Percentiles rank a stretch among this genome's conserved stretches.
phyloP scores from a whole-genome alignment of 2,329 filamentous ascomycete species.

The Rutstroemia sp. region DNA sequence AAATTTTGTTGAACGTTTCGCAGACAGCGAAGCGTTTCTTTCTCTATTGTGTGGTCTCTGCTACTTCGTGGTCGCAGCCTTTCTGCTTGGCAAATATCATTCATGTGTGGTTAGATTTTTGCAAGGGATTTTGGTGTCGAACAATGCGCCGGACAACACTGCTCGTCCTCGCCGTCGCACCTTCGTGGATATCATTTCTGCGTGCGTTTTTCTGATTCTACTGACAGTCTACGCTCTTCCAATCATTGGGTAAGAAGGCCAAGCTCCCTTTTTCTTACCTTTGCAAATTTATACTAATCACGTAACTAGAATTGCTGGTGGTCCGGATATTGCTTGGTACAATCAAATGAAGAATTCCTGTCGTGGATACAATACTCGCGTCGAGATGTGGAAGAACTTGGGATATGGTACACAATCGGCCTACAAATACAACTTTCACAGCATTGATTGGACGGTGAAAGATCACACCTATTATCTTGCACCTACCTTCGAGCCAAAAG shows the following conservation, averaged over 20 bases:
- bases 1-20: not conserved
- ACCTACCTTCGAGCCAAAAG: not conserved
- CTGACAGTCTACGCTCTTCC: not conserved
- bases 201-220: not conserved
- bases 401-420: not conserved
- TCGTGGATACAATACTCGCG: slow-evolving; percentile 12
- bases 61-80: not conserved
- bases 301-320: not conserved
- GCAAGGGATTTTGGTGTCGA: too few species aligned
- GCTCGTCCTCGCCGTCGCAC: not conserved
- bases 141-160: too few species aligned
- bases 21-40: not conserved
- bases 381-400: slow-evolving; percentile 9
- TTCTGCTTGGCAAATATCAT: not conserved
- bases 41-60: not conserved
- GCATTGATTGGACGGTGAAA: not conserved
- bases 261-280: not conserved
- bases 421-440: not conserved
- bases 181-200: rapidly evolving
- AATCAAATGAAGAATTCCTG: slow-evolving; percentile 19
- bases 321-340: slow-evolving; percentile 12
- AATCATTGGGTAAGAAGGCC: slow-evolving; percentile 7
- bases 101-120: not conserved
- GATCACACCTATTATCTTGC: slow-evolving; percentile 3
- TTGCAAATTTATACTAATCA: not conserved